Evolutionary conservation across 2,329 filamentous ascomycete species (phyloP), one percentile per base, ranked within the genome.

Genomic region (Emergomyces pasteurianus): DNA sequence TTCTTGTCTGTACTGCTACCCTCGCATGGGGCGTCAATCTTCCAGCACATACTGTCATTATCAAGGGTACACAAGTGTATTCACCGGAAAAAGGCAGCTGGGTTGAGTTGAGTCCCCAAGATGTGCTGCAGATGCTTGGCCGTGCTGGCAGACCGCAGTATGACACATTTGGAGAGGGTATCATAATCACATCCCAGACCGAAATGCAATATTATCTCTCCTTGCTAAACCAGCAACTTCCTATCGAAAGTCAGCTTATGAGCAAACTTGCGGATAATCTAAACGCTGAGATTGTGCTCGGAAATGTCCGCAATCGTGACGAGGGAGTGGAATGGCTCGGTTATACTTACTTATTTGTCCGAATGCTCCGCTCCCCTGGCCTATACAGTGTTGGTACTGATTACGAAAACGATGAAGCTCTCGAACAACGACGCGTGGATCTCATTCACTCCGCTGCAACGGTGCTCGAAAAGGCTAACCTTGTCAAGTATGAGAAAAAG

Each of bases 281-380:
- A 65, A 99, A 99, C 68, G 94, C 94, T 2, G 94, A 99, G 72
- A 82, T 99, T 69, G 95, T 99, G 10, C 82, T 99, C 23, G 94
- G 94, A 58, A 99, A 96, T 69, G 84, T 99, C 31, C 86, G 92
- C 60, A 92, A 81, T 63, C 86, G 95, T 62, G 92, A 99, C 66
- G 94, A 99, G 71, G 94, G 89, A 67, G 94, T 99, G n/a, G 92
- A 99, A 71, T 99, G 94, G 94, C 83, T 99, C 40, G 92, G 94
- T 14, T 99, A 99, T 74, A 96, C 92, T 0, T 99, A 99, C 73
- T 84, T 99, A 21, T 99, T 96, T 70, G 90, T 99, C 60, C 89
- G 94, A 57, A 99, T 99, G 94, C 83, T 99, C 64, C 87, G 94
- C 36, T 96, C 92, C 2, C 94, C 94, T 42, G 92, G 90, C 0